These are phyloP conservation scores for Tremella fuciformis DNA, from an alignment of 768 basidiomycete species.

Conservation along the genomic window DNA sequence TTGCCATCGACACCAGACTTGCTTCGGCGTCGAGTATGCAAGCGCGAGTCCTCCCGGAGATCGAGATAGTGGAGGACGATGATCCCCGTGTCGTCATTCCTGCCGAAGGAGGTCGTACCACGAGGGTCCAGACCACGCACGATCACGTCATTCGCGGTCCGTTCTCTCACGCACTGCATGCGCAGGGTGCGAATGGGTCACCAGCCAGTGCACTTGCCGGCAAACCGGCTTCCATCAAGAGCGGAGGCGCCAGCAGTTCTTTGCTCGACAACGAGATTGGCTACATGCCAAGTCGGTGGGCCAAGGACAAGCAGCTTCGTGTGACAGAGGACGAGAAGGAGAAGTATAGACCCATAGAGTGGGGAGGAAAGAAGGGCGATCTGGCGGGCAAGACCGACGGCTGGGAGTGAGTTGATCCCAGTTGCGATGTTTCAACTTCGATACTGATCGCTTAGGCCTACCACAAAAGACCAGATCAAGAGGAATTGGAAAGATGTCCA, in stretches of 20 bases:
- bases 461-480: constrained; percentile 44
- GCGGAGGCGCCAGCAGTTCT: constrained; percentile 8
- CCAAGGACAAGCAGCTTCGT: constrained; percentile 40
- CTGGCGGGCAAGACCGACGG: constrained; percentile 38
- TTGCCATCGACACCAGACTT: constrained; percentile 23
- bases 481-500: constrained; percentile 47
- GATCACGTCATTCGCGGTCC: constrained; percentile 45
- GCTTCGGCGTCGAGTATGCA: constrained; percentile 1
- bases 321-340: constrained; percentile 46
- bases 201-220: not conserved
- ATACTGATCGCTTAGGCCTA: constrained; percentile 27
- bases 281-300: constrained; percentile 49
- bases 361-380: constrained; percentile 44
- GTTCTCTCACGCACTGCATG: constrained; percentile 31
- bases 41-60: constrained; percentile 36
- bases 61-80: constrained; percentile 48
- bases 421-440: not conserved
- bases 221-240: constrained; percentile 4
- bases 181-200: constrained; percentile 10
- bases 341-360: constrained; percentile 50
- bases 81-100: constrained; percentile 42
- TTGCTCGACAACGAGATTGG: constrained; percentile 39
- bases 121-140: constrained; percentile 33
- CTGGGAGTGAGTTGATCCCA: constrained; percentile 46
- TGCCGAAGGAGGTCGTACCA: constrained; percentile 20